Conservation (phyloP, 2,329 filamentous ascomycete genomes). For the Coleophoma eucalyptorum region DNA sequence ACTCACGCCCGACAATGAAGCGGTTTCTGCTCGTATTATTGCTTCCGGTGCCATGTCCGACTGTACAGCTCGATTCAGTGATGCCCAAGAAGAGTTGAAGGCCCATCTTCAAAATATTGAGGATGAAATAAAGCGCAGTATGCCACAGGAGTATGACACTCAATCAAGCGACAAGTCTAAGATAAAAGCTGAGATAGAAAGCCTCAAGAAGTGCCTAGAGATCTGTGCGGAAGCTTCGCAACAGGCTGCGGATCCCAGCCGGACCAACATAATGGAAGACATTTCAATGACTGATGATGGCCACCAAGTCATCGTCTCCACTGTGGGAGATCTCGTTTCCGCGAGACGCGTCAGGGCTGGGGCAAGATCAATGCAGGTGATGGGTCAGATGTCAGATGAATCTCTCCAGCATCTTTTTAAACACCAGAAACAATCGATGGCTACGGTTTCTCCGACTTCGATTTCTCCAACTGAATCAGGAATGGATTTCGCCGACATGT, state of each 20-base stretch:
- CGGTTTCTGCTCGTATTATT: too few relatives aligned
- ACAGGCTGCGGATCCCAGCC: slow-evolving; percentile 14
- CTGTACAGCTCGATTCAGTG: too few relatives aligned
- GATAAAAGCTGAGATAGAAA: slow-evolving; percentile 25
- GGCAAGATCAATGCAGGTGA: slow-evolving; percentile 12
- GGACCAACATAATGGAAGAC: slow-evolving; percentile 9
- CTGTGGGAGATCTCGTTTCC: slow-evolving; percentile 27
- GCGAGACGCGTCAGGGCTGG: slow-evolving; percentile 24
- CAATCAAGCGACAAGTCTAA: slow-evolving; percentile 1
- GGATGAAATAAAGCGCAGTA: slow-evolving; percentile 6
- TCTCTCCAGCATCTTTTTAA: slow-evolving; percentile 17
- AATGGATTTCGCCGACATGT: too few relatives aligned
- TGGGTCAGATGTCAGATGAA: slow-evolving; percentile 25
- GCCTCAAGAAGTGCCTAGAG: slow-evolving; percentile 21
- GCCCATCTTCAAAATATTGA: not conserved
- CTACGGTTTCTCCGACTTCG: too few relatives aligned
- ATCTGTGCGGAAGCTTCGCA: slow-evolving; percentile 24
- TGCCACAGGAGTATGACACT: slow-evolving; percentile 7
- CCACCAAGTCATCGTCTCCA: slow-evolving; percentile 27
- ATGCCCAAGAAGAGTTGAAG: too few relatives aligned
- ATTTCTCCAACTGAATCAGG: too few relatives aligned
- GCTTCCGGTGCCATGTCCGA: too few relatives aligned
- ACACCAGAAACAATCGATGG: too few relatives aligned
- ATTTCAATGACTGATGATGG: slow-evolving; percentile 6
- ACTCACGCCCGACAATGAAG: too few relatives aligned